phyloP scores from a whole-genome alignment of 2,329 filamentous ascomycete genomes.

The Triangularia verruculosa region DNA sequence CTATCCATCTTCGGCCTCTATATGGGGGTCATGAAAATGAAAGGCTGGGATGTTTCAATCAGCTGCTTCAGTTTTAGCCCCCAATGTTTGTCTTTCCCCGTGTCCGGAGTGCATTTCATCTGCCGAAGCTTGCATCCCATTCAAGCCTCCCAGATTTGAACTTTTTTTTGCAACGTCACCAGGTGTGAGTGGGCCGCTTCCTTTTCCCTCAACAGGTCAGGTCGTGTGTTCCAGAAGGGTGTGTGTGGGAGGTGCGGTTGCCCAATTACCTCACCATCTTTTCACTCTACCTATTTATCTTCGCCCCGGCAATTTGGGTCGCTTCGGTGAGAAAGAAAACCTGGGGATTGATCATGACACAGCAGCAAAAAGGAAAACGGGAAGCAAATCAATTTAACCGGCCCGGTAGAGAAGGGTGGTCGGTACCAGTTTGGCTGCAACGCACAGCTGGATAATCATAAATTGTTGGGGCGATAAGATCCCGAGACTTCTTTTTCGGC shows the following conservation, averaged over 20 bases:
- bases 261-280: not conserved
- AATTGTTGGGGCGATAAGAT: not conserved
- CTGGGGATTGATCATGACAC: too few relatives aligned
- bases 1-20: not conserved
- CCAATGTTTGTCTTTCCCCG: too few relatives aligned
- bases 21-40: not conserved
- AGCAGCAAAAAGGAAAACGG: too few relatives aligned
- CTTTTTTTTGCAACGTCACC: not conserved
- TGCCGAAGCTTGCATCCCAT: not conserved
- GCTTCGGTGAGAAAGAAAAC: too few relatives aligned
- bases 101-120: not conserved
- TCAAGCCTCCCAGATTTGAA: not conserved
- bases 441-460: too few relatives aligned
- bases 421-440: too few relatives aligned
- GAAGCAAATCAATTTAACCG: not conserved
- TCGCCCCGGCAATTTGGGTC: not conserved
- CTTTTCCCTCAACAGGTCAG: not conserved
- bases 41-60: not conserved
- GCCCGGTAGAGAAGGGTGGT: not conserved
- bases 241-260: not conserved
- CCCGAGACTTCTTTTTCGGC: not conserved
- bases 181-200: not conserved
- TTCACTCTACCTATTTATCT: not conserved
- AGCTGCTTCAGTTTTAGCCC: not conserved
- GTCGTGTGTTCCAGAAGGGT: not conserved